phyloP scores from a whole-genome alignment of 306 rosid species.

The Dicorynia guianensis region DNA sequence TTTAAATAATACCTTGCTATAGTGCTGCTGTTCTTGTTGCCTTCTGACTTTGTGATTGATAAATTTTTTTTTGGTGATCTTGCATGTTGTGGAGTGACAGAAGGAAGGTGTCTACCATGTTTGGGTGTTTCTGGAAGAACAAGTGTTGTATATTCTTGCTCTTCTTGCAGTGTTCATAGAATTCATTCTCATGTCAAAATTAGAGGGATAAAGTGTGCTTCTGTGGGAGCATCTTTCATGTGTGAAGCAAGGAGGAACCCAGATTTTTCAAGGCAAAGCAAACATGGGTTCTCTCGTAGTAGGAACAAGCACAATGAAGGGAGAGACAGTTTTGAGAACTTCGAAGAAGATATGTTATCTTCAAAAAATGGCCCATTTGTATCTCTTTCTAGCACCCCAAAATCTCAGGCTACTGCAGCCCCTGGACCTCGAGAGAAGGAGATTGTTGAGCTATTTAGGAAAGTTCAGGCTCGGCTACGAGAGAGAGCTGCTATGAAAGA shows the following conservation, averaged over 20 bases:
- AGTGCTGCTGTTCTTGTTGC: background rate
- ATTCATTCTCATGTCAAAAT: constrained; percentile 58
- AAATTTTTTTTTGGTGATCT: constrained; percentile 30
- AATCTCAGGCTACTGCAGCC: constrained; percentile 72
- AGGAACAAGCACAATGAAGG: constrained; percentile 78
- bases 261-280: constrained; percentile 81
- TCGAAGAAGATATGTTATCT: constrained; percentile 75
- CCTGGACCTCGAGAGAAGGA: constrained; percentile 97
- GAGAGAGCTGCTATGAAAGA: constrained; percentile 80
- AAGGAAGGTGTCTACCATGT: constrained; percentile 65
- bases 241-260: constrained; percentile 80
- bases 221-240: constrained; percentile 51
- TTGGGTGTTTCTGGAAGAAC: constrained; percentile 70
- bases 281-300: constrained; percentile 62
- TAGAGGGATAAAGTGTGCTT: constrained; percentile 54
- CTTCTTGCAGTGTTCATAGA: constrained; percentile 50
- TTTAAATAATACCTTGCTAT: background rate
- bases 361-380: constrained; percentile 74
- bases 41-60: background rate
- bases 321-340: constrained; percentile 68
- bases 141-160: constrained; percentile 51
- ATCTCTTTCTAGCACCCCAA: constrained; percentile 65
- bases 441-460: constrained; percentile 90
- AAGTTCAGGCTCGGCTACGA: constrained; percentile 90
- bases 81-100: constrained; percentile 71